Evolutionary conservation across 352 stramenopile genomes (phyloP).

Genomic region (Thalassiosira sp.): DNA sequence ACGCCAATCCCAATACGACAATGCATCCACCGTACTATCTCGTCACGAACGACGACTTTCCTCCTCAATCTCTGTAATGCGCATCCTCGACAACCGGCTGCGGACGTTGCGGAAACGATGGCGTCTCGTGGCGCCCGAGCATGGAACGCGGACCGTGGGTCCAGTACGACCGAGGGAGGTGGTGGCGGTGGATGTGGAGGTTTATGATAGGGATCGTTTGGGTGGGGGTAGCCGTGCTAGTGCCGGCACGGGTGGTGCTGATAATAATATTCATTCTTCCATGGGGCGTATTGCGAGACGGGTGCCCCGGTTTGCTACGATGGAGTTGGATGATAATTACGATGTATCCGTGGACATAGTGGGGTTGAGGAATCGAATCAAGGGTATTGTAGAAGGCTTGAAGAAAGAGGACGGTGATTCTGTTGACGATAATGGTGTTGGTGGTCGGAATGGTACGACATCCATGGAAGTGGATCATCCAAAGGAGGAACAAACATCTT

Average conservation of each 20-base stretch:
- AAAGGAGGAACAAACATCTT: constrained; percentile 13
- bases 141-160: constrained; percentile 54
- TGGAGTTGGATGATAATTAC: constrained; percentile 75
- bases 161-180: constrained; percentile 61
- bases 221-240: constrained; percentile 29
- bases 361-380: constrained; percentile 18
- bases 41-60: constrained; percentile 58
- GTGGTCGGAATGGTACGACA: not conserved
- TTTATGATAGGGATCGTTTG: constrained; percentile 67
- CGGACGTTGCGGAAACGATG: constrained; percentile 64
- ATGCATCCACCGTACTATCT: constrained; percentile 51
- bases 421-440: not conserved
- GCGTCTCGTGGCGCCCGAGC: constrained; percentile 75
- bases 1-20: constrained; percentile 65
- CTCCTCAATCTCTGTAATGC: constrained; percentile 49
- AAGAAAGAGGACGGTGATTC: constrained; percentile 9
- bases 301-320: constrained; percentile 76
- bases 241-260: not conserved
- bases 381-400: constrained; percentile 20
- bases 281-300: constrained; percentile 61
- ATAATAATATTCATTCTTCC: constrained; percentile 24
- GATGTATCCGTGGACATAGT: constrained; percentile 36
- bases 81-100: constrained; percentile 59
- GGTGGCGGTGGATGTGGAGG: constrained; percentile 77
- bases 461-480: constrained; percentile 30